Base-by-base conservation (phyloP, 805 yeast genomes). In the Teunomyces stri region DNA sequence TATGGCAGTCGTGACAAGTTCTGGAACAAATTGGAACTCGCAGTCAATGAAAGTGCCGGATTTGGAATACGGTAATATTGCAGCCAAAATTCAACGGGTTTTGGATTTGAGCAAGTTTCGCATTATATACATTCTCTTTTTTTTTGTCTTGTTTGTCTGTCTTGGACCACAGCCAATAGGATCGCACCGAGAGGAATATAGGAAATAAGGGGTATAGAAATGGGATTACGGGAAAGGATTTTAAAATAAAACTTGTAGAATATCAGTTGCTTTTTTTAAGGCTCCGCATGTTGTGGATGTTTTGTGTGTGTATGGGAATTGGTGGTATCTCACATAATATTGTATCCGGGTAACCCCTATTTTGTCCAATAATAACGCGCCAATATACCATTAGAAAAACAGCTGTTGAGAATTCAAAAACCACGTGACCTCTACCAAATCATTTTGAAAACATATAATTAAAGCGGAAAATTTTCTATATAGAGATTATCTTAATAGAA, bases 1-100 rank as follows among this genome's bases (percentile, higher is more conserved):
- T 92, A 92, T 62, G 54, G 66, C 11, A 60, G 78, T 5, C 69
- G 71, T 49, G 79, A 76, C n/a, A 80, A 79, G 51, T 68, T 94
- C 45, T 62, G 68, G 38, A 45, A 59, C 1, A 91, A 88, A 64
- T 64, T 92, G 48, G 60, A 69, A n/a, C 59, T 75, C 52, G 96
- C 97, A 0, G 77, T 92, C 15, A 68, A 76, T 39, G 95, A 86
- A 60, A 83, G 90, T 51, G 85, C 87, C 51, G 98, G 97, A 1
- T 94, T 92, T 72, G 97, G 94, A 0, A 72, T 88, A 20, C 82
- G 78, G 58, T 86, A 13, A 15, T 7, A 16, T 37, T 37, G 40
- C 40, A 37, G 29, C 40, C 40, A 37, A 39, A 22, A 35, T 3
- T 12, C 20, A 35, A 5, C 27, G 7, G 27, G 27, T 25, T 25